Conservation (phyloP, 306 rosid species). For the Trifolium repens region DNA sequence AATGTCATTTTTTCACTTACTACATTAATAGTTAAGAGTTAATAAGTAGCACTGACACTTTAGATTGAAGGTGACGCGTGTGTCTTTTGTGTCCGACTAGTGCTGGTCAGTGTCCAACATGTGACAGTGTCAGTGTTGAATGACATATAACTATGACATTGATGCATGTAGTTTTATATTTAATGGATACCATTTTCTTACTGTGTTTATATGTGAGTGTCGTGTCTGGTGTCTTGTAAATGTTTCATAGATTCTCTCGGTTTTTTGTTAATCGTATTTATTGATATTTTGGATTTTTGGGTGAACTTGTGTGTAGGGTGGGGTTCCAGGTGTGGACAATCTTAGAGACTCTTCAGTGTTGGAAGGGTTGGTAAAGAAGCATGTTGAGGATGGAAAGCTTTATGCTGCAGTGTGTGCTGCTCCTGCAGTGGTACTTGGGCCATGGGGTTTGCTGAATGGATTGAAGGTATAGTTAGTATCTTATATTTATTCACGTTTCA, state of each 20-base stretch:
- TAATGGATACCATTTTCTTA: too few species aligned
- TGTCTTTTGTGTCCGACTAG: too few species aligned
- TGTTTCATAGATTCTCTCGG: background rate
- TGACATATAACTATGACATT: too few species aligned
- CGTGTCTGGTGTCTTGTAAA: background rate
- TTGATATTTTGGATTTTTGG: background rate
- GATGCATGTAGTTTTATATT: too few species aligned
- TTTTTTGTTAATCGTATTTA: background rate
- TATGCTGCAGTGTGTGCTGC: constrained; percentile 94
- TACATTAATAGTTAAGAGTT: too few species aligned
- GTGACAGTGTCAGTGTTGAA: too few species aligned
- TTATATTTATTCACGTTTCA: background rate
- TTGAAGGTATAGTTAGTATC: constrained; percentile 61
- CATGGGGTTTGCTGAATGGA: constrained; percentile 92
- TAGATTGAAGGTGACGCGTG: too few species aligned
- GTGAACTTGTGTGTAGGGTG: constrained; percentile 65
- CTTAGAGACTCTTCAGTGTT: constrained; percentile 41
- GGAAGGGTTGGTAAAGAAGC: constrained; percentile 53
- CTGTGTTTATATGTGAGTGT: background rate
- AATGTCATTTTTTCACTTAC: too few species aligned
- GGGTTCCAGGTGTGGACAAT: constrained; percentile 75
- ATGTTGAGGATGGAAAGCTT: constrained; percentile 73
- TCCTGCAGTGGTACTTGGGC: constrained; percentile 85
- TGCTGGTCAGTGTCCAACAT: too few species aligned
- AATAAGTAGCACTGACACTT: too few species aligned